A percentile compares a stretch with the other conserved stretches of the same genome.
Conservation (phyloP, 129 eudicot species). For the Artemisia argyi region DNA sequence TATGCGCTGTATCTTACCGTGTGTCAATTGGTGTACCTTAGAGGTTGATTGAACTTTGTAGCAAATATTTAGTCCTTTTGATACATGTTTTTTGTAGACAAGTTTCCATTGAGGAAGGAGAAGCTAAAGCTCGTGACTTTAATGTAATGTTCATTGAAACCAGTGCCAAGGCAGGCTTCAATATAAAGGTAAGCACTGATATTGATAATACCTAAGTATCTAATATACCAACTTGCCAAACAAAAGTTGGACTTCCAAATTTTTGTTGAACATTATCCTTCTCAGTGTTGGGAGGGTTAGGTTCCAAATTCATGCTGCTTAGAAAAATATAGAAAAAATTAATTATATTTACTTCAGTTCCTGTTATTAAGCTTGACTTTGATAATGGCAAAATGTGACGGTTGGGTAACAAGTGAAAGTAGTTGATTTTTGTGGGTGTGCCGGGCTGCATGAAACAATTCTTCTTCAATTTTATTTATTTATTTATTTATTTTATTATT, state of each 20-base stretch:
- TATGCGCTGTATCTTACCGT: too few relatives aligned
- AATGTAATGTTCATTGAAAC: slow-evolving; percentile 86
- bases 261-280: not conserved
- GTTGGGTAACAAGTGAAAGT: too few relatives aligned
- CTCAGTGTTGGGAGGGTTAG: not conserved
- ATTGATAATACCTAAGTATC: not conserved
- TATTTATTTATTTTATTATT: too few relatives aligned
- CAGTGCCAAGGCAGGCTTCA: slow-evolving; percentile 90
- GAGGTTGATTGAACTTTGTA: not conserved
- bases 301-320: too few relatives aligned
- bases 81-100: slow-evolving; percentile 47
- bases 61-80: not conserved
- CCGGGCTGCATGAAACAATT: too few relatives aligned
- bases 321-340: too few relatives aligned
- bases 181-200: slow-evolving; percentile 54
- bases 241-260: not conserved
- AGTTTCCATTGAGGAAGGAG: slow-evolving; percentile 87
- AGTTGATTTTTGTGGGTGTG: too few relatives aligned
- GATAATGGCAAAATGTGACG: too few relatives aligned
- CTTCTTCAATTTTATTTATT: too few relatives aligned
- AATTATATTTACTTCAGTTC: too few relatives aligned
- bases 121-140: slow-evolving; percentile 70
- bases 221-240: not conserved
- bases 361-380: too few relatives aligned
- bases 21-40: too few relatives aligned